Percentiles rank a stretch among this genome's conserved stretches.
Evolutionary conservation across 2,329 filamentous ascomycete genomes (phyloP).

Genomic region (Aspergillus sp.): DNA sequence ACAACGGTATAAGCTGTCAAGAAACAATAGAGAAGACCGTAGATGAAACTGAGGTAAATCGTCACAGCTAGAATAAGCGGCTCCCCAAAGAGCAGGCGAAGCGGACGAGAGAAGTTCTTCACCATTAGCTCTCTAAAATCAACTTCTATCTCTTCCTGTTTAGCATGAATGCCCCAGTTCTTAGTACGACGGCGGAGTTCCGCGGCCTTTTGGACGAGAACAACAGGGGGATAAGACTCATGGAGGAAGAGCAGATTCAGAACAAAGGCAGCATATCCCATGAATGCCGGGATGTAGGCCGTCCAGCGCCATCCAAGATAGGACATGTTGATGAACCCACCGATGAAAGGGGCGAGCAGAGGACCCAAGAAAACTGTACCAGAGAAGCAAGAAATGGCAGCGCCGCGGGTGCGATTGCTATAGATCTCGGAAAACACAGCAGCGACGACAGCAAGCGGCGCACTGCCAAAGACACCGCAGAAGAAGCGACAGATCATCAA

Average conservation of each 20-base stretch:
- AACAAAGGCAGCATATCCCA: constrained; percentile 49
- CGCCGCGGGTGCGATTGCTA: constrained; percentile 36
- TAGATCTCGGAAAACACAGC: constrained; percentile 50
- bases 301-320: constrained; percentile 52
- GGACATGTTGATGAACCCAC: constrained; percentile 49
- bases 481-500: constrained; percentile 46
- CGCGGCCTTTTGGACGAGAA: constrained; percentile 53
- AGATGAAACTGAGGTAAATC: constrained; percentile 41
- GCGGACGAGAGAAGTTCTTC: constrained; percentile 48
- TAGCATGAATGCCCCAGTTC: constrained; percentile 60
- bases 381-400: constrained; percentile 49
- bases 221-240: constrained; percentile 55
- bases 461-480: constrained; percentile 44
- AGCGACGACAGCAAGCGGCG: constrained; percentile 41
- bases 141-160: constrained; percentile 52
- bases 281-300: constrained; percentile 49
- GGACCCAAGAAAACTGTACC: constrained; percentile 56
- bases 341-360: constrained; percentile 49
- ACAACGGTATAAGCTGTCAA: constrained; percentile 39
- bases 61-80: constrained; percentile 44
- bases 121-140: constrained; percentile 47
- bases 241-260: constrained; percentile 44
- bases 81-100: constrained; percentile 42
- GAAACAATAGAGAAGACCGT: constrained; percentile 33
- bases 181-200: constrained; percentile 53